Conservation (phyloP, 2,329 filamentous ascomycete species). For the Boeremia lycopersici region DNA sequence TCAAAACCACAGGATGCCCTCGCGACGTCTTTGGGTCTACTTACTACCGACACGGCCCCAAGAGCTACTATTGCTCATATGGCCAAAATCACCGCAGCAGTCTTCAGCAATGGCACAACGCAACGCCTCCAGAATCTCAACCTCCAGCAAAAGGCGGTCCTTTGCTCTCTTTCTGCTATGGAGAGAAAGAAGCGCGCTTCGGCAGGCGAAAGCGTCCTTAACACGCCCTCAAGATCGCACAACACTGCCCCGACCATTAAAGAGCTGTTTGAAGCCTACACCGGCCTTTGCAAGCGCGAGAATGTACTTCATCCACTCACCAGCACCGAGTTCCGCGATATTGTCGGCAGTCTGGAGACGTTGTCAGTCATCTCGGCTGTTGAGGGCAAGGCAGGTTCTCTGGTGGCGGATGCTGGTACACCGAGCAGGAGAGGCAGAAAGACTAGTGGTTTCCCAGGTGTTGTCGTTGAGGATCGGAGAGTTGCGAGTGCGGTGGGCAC, state of each 20-base stretch:
- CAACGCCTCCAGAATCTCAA: constrained; percentile 88
- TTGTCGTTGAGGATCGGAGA: constrained; percentile 72
- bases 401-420: constrained; percentile 65
- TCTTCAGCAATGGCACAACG: constrained; percentile 85
- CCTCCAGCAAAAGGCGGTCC: constrained; percentile 92
- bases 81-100: constrained; percentile 85
- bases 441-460: constrained; percentile 51
- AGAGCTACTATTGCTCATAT: constrained; percentile 89
- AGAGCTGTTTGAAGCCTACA: constrained; percentile 83
- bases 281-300: constrained; percentile 79
- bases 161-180: constrained; percentile 87
- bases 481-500: constrained; percentile 81
- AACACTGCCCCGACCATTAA: constrained; percentile 79
- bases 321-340: constrained; percentile 91
- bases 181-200: constrained; percentile 72
- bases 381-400: constrained; percentile 73
- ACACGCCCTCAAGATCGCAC: constrained; percentile 52
- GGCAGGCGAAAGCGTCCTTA: constrained; percentile 34
- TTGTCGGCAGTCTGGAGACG: constrained; percentile 87
- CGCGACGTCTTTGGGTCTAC: constrained; percentile 58
- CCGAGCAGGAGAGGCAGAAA: constrained; percentile 71
- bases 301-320: constrained; percentile 89
- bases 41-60: constrained; percentile 81
- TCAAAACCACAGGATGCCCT: constrained; percentile 32
- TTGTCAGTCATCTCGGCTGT: constrained; percentile 76